A percentile compares a stretch with the other conserved stretches of the same genome.
phyloP scores from a whole-genome alignment of 2,329 filamentous ascomycete genomes.

The Aspergillus viridinutans region DNA sequence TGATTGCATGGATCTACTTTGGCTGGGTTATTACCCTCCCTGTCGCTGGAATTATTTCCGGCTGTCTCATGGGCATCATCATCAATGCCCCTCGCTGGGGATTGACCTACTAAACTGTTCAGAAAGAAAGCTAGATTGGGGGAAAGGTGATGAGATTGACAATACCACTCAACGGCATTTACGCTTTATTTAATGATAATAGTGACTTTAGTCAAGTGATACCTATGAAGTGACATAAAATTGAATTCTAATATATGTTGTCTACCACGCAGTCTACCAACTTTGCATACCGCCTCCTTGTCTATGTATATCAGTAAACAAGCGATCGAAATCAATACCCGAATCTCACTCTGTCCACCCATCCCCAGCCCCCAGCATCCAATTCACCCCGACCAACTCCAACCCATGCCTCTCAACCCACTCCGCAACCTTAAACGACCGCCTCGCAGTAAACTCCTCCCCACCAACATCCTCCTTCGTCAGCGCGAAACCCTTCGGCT shows the following conservation, averaged over 20 bases:
- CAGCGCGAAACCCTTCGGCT: slow-evolving; percentile 2
- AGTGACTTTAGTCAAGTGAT: background rate
- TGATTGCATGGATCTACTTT: slow-evolving; percentile 18
- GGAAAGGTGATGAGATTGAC: background rate
- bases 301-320: background rate
- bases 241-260: background rate
- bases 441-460: slow-evolving; percentile 13
- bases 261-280: background rate
- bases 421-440: slow-evolving; percentile 11
- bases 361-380: slow-evolving; percentile 16
- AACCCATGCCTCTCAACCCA: slow-evolving; percentile 8
- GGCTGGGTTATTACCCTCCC: slow-evolving; percentile 17
- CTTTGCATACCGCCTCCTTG: too few species aligned
- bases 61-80: slow-evolving; percentile 14
- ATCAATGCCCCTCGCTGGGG: slow-evolving; percentile 17
- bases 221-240: background rate
- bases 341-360: slow-evolving; percentile 7
- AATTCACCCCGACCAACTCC: slow-evolving; percentile 12
- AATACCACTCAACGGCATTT: background rate
- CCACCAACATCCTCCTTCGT: slow-evolving; percentile 13
- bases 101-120: background rate
- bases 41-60: slow-evolving; percentile 13
- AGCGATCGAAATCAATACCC: background rate
- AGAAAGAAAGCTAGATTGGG: too few species aligned
- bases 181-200: background rate